phyloP scores from a whole-genome alignment of 371 early-diverging fungal species.

The Mortierella sp. region DNA sequence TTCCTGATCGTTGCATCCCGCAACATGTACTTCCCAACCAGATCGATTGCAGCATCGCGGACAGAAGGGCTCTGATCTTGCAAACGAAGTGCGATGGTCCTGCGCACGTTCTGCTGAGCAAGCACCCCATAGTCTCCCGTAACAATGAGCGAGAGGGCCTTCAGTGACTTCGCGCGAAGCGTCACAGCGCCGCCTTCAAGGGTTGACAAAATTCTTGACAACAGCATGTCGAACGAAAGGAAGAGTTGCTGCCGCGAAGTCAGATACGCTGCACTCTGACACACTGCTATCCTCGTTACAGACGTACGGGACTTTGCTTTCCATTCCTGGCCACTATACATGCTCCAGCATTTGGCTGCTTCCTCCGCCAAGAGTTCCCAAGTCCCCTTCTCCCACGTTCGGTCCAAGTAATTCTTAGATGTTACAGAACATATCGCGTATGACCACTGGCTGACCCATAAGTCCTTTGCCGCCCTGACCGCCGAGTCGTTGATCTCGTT shows the following conservation, averaged over 20 bases:
- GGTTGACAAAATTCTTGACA: slow-evolving; percentile 70
- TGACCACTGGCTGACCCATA: slow-evolving; percentile 41
- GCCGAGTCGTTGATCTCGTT: slow-evolving; percentile 30
- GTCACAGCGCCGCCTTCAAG: slow-evolving; percentile 76
- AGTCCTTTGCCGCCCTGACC: slow-evolving; percentile 31
- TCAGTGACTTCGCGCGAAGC: slow-evolving; percentile 80
- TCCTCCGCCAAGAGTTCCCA: slow-evolving; percentile 28
- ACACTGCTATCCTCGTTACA: slow-evolving; percentile 1
- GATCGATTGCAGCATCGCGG: slow-evolving; percentile 90
- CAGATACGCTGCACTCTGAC: slow-evolving; percentile 57
- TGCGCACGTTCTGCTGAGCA: slow-evolving; percentile 67
- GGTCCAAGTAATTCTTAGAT: neutral
- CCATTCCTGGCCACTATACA: slow-evolving; percentile 12
- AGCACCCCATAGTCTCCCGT: slow-evolving; percentile 72
- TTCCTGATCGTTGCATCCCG: slow-evolving; percentile 68
- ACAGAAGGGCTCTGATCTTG: slow-evolving; percentile 89
- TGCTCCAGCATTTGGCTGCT: slow-evolving; percentile 25
- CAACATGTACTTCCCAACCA: slow-evolving; percentile 83
- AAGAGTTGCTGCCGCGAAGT: slow-evolving; percentile 70
- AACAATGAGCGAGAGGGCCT: slow-evolving; percentile 79
- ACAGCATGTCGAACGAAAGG: slow-evolving; percentile 73
- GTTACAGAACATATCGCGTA: slow-evolving; percentile 9
- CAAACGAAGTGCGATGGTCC: slow-evolving; percentile 78
- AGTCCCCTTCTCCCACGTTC: slow-evolving; percentile 6
- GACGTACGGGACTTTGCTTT: neutral